These are phyloP conservation scores for Argentina anserina DNA, from an alignment of 306 rosid species.

Conservation along the genomic window DNA sequence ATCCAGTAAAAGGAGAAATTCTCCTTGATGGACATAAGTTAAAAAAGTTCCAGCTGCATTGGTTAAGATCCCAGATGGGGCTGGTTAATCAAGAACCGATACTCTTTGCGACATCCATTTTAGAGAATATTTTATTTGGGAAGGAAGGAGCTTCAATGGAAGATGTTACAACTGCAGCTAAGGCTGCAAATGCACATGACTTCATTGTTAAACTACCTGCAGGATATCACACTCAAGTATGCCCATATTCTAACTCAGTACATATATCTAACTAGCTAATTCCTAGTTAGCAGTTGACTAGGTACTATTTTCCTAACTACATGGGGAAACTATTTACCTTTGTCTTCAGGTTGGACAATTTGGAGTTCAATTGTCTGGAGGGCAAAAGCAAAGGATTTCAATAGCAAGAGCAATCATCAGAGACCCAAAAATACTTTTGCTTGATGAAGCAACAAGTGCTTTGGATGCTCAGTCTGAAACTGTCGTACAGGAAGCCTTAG, in stretches of 20 bases:
- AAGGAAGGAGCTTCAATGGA: slow-evolving; percentile 69
- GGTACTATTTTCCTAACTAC: not conserved
- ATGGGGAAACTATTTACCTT: not conserved
- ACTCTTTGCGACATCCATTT: slow-evolving; percentile 78
- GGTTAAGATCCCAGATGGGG: slow-evolving; percentile 81
- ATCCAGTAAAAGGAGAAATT: slow-evolving; percentile 58
- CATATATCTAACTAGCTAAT: not conserved
- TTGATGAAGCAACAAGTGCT: slow-evolving; percentile 95
- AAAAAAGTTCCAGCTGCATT: slow-evolving; percentile 46
- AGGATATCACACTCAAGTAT: slow-evolving; percentile 74
- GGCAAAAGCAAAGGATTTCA: slow-evolving; percentile 88
- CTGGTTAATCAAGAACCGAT: slow-evolving; percentile 80
- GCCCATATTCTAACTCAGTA: slow-evolving; percentile 7
- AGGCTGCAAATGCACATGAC: slow-evolving; percentile 80
- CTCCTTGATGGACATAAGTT: slow-evolving; percentile 62
- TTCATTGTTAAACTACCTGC: slow-evolving; percentile 58
- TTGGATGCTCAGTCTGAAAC: slow-evolving; percentile 77
- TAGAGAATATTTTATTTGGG: slow-evolving; percentile 73
- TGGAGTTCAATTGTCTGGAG: slow-evolving; percentile 81
- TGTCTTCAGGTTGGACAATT: slow-evolving; percentile 63
- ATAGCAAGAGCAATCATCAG: slow-evolving; percentile 79
- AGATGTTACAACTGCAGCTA: slow-evolving; percentile 48
- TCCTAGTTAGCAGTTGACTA: not conserved
- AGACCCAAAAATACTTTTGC: slow-evolving; percentile 67
- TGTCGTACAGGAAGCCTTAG: slow-evolving; percentile 66